Conservation (phyloP, 108 stramenopile genomes). For the Nitzschia sp. region DNA sequence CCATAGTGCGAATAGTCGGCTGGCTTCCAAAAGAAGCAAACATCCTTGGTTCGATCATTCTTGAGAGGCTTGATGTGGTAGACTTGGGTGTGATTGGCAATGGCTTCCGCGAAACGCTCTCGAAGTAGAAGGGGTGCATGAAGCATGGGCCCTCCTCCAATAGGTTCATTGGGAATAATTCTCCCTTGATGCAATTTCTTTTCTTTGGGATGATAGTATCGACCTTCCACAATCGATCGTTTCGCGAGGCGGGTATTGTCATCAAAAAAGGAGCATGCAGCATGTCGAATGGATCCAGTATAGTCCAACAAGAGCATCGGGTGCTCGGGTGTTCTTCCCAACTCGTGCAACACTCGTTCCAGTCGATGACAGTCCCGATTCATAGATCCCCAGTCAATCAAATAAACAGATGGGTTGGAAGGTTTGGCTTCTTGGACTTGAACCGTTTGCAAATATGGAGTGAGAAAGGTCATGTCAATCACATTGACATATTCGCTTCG, state of each 20-base stretch:
- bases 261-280: constrained; percentile 15
- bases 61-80: background rate
- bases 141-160: constrained; percentile 9
- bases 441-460: constrained; percentile 11
- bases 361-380: constrained; percentile 48
- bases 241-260: constrained; percentile 34
- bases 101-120: constrained; percentile 35
- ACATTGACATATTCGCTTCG: constrained; percentile 22
- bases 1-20: constrained; percentile 49
- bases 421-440: background rate
- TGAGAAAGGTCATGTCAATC: constrained; percentile 19
- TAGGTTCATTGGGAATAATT: constrained; percentile 8
- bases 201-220: constrained; percentile 26
- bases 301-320: constrained; percentile 36
- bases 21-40: constrained; percentile 37
- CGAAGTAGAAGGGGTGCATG: constrained; percentile 34
- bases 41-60: constrained; percentile 29
- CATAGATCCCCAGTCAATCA: constrained; percentile 45
- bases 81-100: constrained; percentile 13
- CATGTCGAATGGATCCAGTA: constrained; percentile 22
- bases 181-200: constrained; percentile 22
- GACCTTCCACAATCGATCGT: constrained; percentile 37
- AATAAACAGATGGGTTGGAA: constrained; percentile 1
- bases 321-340: background rate
- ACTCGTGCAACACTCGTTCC: constrained; percentile 22